Conservation (phyloP, 192 early-diverging fungal species). For the Chytriomyces confervae region DNA sequence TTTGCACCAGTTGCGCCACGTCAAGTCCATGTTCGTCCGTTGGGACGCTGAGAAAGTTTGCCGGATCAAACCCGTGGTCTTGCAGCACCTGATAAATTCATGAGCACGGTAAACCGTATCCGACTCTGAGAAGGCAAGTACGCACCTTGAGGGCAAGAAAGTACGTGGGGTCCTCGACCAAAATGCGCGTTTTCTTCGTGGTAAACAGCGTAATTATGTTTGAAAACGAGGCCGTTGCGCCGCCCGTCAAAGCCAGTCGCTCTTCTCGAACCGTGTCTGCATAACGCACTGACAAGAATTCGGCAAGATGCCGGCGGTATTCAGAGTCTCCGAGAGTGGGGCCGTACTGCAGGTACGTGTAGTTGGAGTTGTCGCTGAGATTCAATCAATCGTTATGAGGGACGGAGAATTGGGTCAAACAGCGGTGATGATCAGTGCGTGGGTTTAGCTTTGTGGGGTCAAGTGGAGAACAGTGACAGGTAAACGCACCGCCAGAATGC, state of each 20-base stretch:
- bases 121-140: too few species aligned
- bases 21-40: slow-evolving; percentile 43
- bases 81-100: slow-evolving; percentile 22
- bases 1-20: slow-evolving; percentile 20
- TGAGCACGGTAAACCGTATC: too few species aligned
- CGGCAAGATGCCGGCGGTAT: slow-evolving; percentile 38
- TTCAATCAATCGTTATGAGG: too few species aligned
- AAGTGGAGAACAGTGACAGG: too few species aligned
- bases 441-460: too few species aligned
- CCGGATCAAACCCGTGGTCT: slow-evolving; percentile 43
- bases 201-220: slow-evolving; percentile 52
- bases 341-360: slow-evolving; percentile 43
- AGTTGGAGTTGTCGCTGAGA: slow-evolving; percentile 11
- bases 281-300: slow-evolving; percentile 45
- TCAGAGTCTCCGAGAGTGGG: slow-evolving; percentile 36
- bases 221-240: slow-evolving; percentile 50
- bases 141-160: slow-evolving; percentile 46
- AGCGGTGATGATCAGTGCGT: too few species aligned
- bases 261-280: slow-evolving; percentile 16
- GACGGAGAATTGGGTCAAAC: too few species aligned
- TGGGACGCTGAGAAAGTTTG: slow-evolving; percentile 32
- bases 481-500: background rate
- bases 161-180: slow-evolving; percentile 57
- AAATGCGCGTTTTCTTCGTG: slow-evolving; percentile 32
- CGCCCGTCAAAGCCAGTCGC: slow-evolving; percentile 41